These are phyloP conservation scores for Populus nigra DNA, from an alignment of 345 rosid species.

Conservation along the genomic window DNA sequence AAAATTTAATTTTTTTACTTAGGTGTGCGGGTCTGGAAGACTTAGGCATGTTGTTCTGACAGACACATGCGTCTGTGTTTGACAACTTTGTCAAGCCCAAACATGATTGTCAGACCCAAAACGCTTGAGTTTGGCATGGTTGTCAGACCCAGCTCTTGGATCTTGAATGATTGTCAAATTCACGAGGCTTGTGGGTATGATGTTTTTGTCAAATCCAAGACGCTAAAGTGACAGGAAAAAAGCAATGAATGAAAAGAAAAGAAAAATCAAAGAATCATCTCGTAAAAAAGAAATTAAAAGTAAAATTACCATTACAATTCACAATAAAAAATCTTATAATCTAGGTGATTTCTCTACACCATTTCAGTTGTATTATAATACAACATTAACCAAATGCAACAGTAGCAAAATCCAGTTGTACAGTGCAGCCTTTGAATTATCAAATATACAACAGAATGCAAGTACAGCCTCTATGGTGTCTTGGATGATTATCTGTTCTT, in stretches of 20 bases:
- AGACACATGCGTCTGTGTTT: no score
- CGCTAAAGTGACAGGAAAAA: no score
- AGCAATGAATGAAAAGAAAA: no score
- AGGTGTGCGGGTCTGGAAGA: rapidly evolving
- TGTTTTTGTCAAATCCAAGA: rapidly evolving
- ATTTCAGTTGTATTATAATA: no score
- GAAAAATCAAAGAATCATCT: no score
- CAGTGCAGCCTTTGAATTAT: background rate
- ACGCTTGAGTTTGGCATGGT: rapidly evolving
- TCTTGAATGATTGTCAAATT: rapidly evolving
- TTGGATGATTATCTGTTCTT: background rate
- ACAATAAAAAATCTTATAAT: no score
- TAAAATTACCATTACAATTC: no score
- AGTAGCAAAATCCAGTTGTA: no score
- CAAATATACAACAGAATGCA: background rate
- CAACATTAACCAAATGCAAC: no score
- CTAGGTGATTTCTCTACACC: rapidly evolving
- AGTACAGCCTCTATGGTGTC: background rate
- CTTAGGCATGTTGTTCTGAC: rapidly evolving
- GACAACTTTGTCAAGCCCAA: no score
- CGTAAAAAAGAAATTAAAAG: no score
- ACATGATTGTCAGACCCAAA: no score
- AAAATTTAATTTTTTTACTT: rapidly evolving
- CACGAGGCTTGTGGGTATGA: rapidly evolving
- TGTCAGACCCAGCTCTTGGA: rapidly evolving